Evolutionary conservation across 306 rosid species (phyloP), one percentile per base, ranked within the genome.

Genomic region (Comarum palustre): DNA sequence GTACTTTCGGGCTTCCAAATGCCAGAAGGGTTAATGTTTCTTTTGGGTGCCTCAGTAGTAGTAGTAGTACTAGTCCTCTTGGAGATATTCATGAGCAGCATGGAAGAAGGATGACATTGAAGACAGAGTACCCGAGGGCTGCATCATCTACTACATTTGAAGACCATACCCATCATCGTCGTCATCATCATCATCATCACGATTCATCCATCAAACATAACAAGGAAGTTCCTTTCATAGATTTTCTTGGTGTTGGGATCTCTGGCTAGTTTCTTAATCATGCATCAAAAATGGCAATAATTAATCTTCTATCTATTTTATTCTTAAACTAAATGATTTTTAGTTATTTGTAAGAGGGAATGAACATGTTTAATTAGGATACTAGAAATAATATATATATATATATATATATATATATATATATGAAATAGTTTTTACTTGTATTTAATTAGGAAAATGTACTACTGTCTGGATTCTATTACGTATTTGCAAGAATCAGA

Each of bases 171-270:
- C 77, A 32, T 73, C 79, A 76, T 75, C 77, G 38, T 68, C 79
- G 76, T 66, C 73, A 76, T 73, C 77, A 32, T 73, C 79, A 76
- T 75, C 77, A 42, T 68, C 79, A 78, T 66, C 73, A 65, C 19
- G 66, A 71, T 64, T 41, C 39, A 72, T 67, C 87, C 14, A 29
- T 57, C 69, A 54, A 71, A 65, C 75, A 77, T 29, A 82, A 72
- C 54, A 85, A 80, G 78, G 77, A 87, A 69, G 83, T 86, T 73
- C 88, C 88, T 60, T 91, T 91, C 89, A 88, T 91, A 69, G 97
- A 91, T 91, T 91, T 91, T 85, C 92, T 91, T 68, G 97, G 97
- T 70, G 97, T 91, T 42, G 97, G 97, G 69, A 78, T 88, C 63
- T 77, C 96, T 60, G 31, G 66, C 42, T 60, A 60, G 66, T 32